phyloP scores from a whole-genome alignment of 176 grass and related monocot species.

The Chloris gayana region DNA sequence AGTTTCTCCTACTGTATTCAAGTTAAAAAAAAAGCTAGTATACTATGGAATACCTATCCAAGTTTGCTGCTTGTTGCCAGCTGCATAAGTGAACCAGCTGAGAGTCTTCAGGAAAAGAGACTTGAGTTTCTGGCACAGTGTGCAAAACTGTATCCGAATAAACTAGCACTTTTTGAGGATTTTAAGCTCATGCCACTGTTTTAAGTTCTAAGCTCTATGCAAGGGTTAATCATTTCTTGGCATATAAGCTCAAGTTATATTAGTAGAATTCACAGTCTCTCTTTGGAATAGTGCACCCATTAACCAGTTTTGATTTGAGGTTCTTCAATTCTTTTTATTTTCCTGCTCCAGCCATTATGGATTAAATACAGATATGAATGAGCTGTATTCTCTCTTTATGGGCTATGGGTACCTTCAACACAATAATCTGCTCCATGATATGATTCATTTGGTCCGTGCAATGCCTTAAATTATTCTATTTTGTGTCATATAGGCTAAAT shows the following conservation, averaged over 20 bases:
- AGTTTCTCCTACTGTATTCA: too few relatives aligned
- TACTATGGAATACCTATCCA: not conserved
- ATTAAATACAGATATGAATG: not conserved
- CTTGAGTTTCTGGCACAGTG: not conserved
- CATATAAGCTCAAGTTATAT: slow-evolving; percentile 6
- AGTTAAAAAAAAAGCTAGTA: too few relatives aligned
- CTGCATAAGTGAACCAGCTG: not conserved
- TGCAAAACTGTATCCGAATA: not conserved
- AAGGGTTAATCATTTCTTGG: slow-evolving; percentile 18
- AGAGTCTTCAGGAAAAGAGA: not conserved
- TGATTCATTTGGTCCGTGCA: slow-evolving; percentile 12
- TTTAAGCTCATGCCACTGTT: not conserved
- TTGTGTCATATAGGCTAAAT: slow-evolving; percentile 55
- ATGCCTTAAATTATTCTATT: slow-evolving; percentile 14
- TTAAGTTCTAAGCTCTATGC: not conserved
- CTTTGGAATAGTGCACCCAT: slow-evolving; percentile 19
- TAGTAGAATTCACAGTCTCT: not conserved
- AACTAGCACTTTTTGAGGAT: not conserved
- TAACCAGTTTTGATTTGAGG: not conserved
- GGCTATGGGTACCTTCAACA: slow-evolving; percentile 6
- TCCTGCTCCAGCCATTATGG: not conserved
- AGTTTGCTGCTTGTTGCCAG: not conserved
- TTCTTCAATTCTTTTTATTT: not conserved
- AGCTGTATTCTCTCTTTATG: not conserved
- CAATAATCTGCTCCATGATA: not conserved